These are phyloP conservation scores for Talaromyces sp. DNA, from an alignment of 2,329 filamentous ascomycete species.

Conservation along the genomic window DNA sequence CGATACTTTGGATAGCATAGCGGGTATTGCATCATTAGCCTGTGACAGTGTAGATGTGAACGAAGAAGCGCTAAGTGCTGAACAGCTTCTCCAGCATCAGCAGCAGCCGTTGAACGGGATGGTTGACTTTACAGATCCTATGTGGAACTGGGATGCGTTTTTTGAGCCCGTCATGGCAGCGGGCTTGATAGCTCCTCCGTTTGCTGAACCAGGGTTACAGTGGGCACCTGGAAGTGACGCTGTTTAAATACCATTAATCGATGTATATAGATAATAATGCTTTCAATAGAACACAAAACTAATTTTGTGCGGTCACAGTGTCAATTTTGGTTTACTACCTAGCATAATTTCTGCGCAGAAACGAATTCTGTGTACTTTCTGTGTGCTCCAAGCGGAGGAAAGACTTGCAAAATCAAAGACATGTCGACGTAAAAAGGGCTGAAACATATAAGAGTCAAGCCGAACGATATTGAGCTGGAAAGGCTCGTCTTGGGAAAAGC, in stretches of 20 bases:
- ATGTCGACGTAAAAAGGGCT: neutral
- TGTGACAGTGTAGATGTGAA: neutral
- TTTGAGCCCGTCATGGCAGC: conserved; percentile 5
- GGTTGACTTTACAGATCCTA: conserved; percentile 7
- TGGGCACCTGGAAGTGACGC: neutral
- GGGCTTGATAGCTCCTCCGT: neutral
- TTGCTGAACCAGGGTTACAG: neutral
- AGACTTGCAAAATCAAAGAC: neutral
- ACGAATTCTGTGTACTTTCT: neutral
- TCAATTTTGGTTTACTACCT: neutral
- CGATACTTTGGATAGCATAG: conserved; percentile 14
- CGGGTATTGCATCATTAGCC: neutral
- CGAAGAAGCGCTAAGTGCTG: neutral
- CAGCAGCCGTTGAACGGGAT: neutral
- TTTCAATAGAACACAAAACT: neutral
- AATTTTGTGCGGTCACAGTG: neutral
- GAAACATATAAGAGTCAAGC: neutral
- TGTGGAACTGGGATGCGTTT: conserved; percentile 11
- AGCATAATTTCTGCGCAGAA: neutral
- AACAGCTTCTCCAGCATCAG: neutral
- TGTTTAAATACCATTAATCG: neutral
- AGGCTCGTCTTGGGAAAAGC: neutral
- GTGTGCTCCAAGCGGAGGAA: neutral
- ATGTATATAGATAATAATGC: neutral
- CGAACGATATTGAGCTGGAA: neutral